A percentile compares a stretch with the other conserved stretches of the same genome.
Evolutionary conservation across 2,329 filamentous ascomycete species (phyloP).

Genomic region (Trichophyton mentagrophytes): DNA sequence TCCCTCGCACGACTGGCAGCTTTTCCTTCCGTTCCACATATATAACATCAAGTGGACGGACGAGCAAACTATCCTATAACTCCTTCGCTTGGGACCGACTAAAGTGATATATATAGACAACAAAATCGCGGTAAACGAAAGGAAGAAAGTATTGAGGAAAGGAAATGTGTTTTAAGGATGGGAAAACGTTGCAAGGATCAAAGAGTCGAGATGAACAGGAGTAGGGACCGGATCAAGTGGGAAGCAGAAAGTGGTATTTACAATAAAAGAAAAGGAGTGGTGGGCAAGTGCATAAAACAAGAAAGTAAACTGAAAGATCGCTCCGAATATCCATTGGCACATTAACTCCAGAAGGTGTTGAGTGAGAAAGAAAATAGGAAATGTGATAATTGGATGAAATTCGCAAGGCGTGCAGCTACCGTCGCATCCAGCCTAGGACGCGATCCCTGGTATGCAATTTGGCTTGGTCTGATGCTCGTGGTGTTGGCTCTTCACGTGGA

Average conservation of each 20-base stretch:
- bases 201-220: not conserved
- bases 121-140: conserved; percentile 3
- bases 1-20: not conserved
- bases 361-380: not conserved
- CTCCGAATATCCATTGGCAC: conserved; percentile 5
- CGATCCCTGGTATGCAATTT: conserved; percentile 10
- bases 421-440: conserved; percentile 13
- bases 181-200: not conserved
- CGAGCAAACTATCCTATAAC: not conserved
- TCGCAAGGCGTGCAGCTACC: not conserved
- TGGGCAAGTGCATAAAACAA: not conserved
- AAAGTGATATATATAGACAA: conserved; percentile 2
- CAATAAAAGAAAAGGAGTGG: not conserved
- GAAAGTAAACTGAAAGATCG: not conserved
- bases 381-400: not conserved
- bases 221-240: not conserved
- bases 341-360: conserved; percentile 1
- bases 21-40: not conserved
- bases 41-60: not conserved
- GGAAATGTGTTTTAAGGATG: not conserved
- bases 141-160: not conserved
- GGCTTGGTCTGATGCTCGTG: conserved; percentile 9
- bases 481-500: conserved; percentile 5
- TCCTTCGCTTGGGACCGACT: conserved; percentile 2
- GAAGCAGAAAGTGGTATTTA: not conserved